phyloP scores from a whole-genome alignment of 1,284 basidiomycete species.

The Ceratobasidium sp. region DNA sequence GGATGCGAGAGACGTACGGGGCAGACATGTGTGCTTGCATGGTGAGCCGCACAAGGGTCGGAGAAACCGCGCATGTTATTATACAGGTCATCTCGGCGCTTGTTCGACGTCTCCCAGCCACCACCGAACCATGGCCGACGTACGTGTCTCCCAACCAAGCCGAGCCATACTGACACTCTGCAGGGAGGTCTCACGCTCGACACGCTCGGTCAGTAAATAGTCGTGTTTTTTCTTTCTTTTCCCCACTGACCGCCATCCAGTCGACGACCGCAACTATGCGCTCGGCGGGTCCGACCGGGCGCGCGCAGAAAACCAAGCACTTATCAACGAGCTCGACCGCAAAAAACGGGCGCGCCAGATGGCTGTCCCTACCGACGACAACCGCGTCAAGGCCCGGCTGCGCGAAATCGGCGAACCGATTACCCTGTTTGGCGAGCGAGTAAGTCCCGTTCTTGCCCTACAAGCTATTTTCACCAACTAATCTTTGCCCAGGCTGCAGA shows the following conservation, averaged over 20 bases:
- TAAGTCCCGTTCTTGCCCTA: conserved; percentile 59
- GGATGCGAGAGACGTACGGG: conserved; percentile 14
- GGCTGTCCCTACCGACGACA: conserved; percentile 97
- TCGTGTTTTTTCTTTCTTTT: not conserved
- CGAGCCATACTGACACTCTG: not conserved
- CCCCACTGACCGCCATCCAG: conserved; percentile 11
- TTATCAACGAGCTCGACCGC: conserved; percentile 91
- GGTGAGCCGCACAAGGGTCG: not conserved
- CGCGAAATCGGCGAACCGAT: conserved; percentile 95
- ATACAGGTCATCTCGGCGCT: not conserved
- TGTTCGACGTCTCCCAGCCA: not conserved
- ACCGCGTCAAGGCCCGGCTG: conserved; percentile 85
- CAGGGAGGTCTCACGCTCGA: conserved; percentile 42
- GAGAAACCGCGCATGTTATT: not conserved
- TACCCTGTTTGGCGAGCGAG: conserved; percentile 95
- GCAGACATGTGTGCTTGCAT: conserved; percentile 25
- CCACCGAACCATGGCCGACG: conserved; percentile 29
- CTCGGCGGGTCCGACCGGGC: conserved; percentile 50
- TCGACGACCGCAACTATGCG: conserved; percentile 42
- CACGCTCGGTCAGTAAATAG: conserved; percentile 36
- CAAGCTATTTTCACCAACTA: conserved; percentile 39
- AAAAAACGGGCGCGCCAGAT: conserved; percentile 93
- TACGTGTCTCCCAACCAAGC: not conserved
- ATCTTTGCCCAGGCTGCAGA: conserved; percentile 69
- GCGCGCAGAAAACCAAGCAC: conserved; percentile 66